These are phyloP conservation scores for Septoria linicola DNA, from an alignment of 2,329 filamentous ascomycete genomes.

Conservation along the genomic window DNA sequence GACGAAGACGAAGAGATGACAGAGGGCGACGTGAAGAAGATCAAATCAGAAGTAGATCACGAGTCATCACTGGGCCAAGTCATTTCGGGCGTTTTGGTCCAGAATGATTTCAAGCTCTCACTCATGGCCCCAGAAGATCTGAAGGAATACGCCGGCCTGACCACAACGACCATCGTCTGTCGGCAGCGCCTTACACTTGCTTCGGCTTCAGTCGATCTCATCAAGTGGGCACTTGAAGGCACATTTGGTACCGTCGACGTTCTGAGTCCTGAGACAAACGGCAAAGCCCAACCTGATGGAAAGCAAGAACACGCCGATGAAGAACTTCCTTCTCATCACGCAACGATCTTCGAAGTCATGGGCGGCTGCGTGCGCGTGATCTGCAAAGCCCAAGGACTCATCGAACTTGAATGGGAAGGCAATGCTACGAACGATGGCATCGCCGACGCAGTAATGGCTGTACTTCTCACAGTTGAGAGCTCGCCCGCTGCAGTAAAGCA, in stretches of 20 bases:
- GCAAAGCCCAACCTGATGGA: conserved; percentile 21
- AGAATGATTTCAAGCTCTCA: conserved; percentile 96
- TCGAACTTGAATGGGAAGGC: conserved; percentile 95
- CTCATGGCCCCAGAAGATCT: conserved; percentile 96
- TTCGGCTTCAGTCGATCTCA: conserved; percentile 84
- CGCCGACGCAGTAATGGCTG: conserved; percentile 93
- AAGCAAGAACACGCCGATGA: conserved; percentile 62
- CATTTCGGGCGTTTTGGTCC: conserved; percentile 86
- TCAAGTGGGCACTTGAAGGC: conserved; percentile 90
- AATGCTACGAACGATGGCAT: conserved; percentile 98
- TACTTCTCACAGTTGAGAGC: conserved; percentile 87
- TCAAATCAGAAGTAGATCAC: conserved; percentile 47
- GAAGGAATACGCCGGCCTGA: conserved; percentile 93
- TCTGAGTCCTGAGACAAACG: conserved; percentile 30
- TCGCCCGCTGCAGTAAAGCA: conserved; percentile 93
- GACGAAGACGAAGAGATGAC: conserved; percentile 46
- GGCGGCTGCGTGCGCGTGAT: conserved; percentile 80
- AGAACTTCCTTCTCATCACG: conserved; percentile 56
- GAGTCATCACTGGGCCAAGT: conserved; percentile 52
- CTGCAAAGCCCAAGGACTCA: conserved; percentile 60
- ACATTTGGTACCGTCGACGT: conserved; percentile 79
- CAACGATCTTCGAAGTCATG: conserved; percentile 69
- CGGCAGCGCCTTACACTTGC: conserved; percentile 85
- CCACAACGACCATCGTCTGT: conserved; percentile 90
- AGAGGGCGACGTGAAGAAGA: conserved; percentile 29